A percentile compares a stretch with the other conserved stretches of the same genome.
Evolutionary conservation across 768 basidiomycete species (phyloP).

Genomic region (Tylopilus sp.): DNA sequence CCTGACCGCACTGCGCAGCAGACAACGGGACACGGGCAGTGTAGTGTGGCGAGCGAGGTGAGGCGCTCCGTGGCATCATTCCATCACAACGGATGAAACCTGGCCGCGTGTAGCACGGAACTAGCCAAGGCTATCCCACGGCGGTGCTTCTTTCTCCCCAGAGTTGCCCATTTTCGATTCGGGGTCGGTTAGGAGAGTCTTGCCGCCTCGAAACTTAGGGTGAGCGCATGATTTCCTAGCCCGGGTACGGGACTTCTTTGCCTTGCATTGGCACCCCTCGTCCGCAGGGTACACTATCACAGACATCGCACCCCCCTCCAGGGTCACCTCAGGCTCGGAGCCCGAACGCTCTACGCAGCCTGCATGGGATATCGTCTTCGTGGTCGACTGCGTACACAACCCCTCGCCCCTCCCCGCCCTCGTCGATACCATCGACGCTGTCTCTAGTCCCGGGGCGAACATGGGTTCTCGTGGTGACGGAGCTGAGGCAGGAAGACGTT

Average conservation of each 20-base stretch:
- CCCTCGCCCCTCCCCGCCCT: too few relatives aligned
- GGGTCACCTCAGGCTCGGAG: constrained; percentile 1
- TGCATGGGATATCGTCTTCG: too few relatives aligned
- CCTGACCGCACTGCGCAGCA: constrained; percentile 64
- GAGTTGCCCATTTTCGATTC: constrained; percentile 38
- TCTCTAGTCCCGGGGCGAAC: constrained; percentile 49
- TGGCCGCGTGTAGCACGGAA: too few relatives aligned
- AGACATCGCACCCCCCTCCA: constrained; percentile 52
- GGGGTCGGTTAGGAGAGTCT: constrained; percentile 41
- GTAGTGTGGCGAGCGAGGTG: constrained; percentile 85
- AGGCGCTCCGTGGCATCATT: neutral
- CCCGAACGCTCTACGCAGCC: too few relatives aligned
- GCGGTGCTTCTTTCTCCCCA: constrained; percentile 45
- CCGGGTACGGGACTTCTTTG: constrained; percentile 74
- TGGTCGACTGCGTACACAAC: too few relatives aligned
- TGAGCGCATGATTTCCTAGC: constrained; percentile 40
- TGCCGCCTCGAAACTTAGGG: constrained; percentile 78
- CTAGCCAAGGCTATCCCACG: too few relatives aligned
- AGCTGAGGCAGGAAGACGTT: constrained; percentile 70
- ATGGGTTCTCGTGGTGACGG: constrained; percentile 61
- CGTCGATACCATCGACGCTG: constrained; percentile 56
- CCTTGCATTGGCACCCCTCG: constrained; percentile 59
- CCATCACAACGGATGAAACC: too few relatives aligned
- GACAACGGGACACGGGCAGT: constrained; percentile 83
- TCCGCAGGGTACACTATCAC: constrained; percentile 64